Conservation (phyloP, 192 early-diverging fungal genomes). For the Coemansia sp. region DNA sequence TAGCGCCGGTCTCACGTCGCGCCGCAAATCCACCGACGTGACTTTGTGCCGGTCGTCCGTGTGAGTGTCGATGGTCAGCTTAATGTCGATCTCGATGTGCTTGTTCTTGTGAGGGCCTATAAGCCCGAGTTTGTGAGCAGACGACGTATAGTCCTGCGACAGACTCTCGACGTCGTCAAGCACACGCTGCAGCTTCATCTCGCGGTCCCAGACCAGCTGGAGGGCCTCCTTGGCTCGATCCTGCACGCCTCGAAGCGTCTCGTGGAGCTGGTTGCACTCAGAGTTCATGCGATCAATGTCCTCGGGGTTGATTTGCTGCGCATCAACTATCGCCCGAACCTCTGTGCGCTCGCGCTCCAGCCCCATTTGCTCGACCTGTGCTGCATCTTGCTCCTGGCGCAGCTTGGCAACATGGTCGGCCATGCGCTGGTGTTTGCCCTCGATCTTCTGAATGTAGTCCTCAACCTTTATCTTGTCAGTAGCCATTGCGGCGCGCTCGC, state of each 20-base stretch:
- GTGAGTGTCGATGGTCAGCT: constrained; percentile 35
- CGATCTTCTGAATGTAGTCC: constrained; percentile 44
- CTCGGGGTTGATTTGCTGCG: constrained; percentile 72
- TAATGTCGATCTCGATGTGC: constrained; percentile 30
- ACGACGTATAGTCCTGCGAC: constrained; percentile 45
- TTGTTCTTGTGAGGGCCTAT: constrained; percentile 30
- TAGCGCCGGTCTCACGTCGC: constrained; percentile 42
- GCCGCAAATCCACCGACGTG: constrained; percentile 48
- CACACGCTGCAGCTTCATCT: constrained; percentile 66
- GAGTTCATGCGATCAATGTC: constrained; percentile 81
- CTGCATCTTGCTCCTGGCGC: constrained; percentile 42
- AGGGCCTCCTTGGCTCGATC: constrained; percentile 58
- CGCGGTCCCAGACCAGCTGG: constrained; percentile 63
- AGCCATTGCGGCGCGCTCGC: constrained; percentile 55
- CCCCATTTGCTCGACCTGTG: constrained; percentile 46
- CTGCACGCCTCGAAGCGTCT: constrained; percentile 54
- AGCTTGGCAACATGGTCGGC: constrained; percentile 35
- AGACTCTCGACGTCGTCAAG: constrained; percentile 60
- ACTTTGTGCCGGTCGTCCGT: constrained; percentile 40
- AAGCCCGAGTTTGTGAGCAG: constrained; percentile 48
- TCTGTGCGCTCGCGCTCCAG: constrained; percentile 56
- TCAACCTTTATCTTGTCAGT: constrained; percentile 64
- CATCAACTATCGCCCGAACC: constrained; percentile 65
- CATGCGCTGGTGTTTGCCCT: constrained; percentile 57
- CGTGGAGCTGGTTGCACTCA: constrained; percentile 67